Percentiles rank a stretch among this genome's conserved stretches.
These are phyloP conservation scores for Astrothelium subdiscretum DNA, from an alignment of 495 filamentous ascomycete genomes.

Conservation along the genomic window DNA sequence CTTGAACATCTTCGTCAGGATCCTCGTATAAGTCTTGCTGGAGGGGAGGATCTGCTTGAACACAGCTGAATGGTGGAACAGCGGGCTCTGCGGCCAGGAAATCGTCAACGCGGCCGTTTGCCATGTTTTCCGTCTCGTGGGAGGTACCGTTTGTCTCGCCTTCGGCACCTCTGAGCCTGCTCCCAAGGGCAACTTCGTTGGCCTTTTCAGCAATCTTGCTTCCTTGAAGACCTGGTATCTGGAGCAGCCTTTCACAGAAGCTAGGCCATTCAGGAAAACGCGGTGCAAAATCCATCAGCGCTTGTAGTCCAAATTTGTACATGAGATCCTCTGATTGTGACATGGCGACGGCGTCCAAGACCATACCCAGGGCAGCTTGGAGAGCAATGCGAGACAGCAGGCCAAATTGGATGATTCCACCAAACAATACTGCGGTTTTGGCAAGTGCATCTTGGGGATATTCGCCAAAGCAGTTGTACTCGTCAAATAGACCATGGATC, in stretches of 20 bases:
- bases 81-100: slow-evolving; percentile 42
- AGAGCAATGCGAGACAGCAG: slow-evolving; percentile 81
- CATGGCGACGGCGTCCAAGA: slow-evolving; percentile 83
- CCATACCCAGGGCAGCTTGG: slow-evolving; percentile 87
- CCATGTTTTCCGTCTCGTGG: slow-evolving; percentile 29
- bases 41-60: slow-evolving; percentile 59
- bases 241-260: slow-evolving; percentile 71
- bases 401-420: slow-evolving; percentile 87
- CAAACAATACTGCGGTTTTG: slow-evolving; percentile 92
- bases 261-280: slow-evolving; percentile 86
- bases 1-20: slow-evolving; percentile 71
- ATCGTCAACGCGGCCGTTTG: slow-evolving; percentile 57
- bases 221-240: slow-evolving; percentile 67
- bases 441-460: slow-evolving; percentile 90
- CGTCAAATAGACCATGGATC: slow-evolving; percentile 95
- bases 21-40: slow-evolving; percentile 55
- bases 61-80: slow-evolving; percentile 52
- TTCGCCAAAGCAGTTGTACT: slow-evolving; percentile 87
- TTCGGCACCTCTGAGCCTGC: slow-evolving; percentile 30
- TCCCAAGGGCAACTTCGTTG: slow-evolving; percentile 57
- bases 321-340: slow-evolving; percentile 70
- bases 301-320: slow-evolving; percentile 98
- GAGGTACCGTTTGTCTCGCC: slow-evolving; percentile 17
- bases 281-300: slow-evolving; percentile 71
- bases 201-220: slow-evolving; percentile 76